These are phyloP conservation scores for Phytophthora podocarpi DNA, from an alignment of 352 stramenopile species.

Conservation along the genomic window DNA sequence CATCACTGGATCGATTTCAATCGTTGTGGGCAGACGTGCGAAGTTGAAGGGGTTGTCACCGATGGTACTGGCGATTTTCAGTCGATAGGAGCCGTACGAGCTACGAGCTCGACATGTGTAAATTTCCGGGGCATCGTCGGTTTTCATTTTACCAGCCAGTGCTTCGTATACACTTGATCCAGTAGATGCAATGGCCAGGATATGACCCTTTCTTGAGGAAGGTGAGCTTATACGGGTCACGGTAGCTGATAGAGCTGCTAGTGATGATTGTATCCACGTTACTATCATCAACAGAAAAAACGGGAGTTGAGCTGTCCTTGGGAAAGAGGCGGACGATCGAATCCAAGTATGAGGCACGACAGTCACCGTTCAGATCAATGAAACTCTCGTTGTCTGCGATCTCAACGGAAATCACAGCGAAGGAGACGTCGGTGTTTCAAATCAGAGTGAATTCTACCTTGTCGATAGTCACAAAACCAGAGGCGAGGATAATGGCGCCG, in stretches of 20 bases:
- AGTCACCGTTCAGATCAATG: constrained; percentile 68
- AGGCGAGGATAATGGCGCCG: constrained; percentile 32
- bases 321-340: constrained; percentile 58
- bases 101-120: constrained; percentile 24
- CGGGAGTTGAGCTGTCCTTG: constrained; percentile 23
- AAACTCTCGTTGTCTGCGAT: constrained; percentile 58
- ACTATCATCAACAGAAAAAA: constrained; percentile 49
- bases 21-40: constrained; percentile 11
- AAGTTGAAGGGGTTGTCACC: constrained; percentile 21
- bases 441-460: constrained; percentile 51
- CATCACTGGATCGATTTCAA: constrained; percentile 11
- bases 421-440: constrained; percentile 38
- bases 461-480: constrained; percentile 45
- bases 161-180: constrained; percentile 22
- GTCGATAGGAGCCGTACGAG: constrained; percentile 35
- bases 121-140: constrained; percentile 32
- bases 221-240: constrained; percentile 48
- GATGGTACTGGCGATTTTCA: constrained; percentile 40
- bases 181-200: constrained; percentile 43
- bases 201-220: constrained; percentile 54
- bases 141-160: constrained; percentile 22
- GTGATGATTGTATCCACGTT: constrained; percentile 13
- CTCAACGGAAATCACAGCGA: constrained; percentile 62
- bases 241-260: constrained; percentile 52
- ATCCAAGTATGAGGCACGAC: constrained; percentile 57